These are phyloP conservation scores for Tolypocladium ophioglossoides DNA, from an alignment of 2,329 filamentous ascomycete genomes.

Conservation along the genomic window DNA sequence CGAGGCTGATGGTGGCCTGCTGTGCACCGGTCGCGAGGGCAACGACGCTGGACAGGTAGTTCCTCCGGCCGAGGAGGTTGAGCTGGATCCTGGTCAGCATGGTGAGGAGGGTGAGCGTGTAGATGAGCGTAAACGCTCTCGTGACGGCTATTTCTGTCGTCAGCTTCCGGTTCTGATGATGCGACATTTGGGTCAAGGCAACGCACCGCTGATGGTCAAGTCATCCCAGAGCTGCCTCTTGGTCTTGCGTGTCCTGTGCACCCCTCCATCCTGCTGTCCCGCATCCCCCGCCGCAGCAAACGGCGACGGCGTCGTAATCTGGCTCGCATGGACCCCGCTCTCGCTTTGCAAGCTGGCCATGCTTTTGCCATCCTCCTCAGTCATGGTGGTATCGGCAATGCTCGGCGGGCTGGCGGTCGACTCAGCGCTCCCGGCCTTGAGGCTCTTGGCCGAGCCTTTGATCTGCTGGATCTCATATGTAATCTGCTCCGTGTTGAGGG, in stretches of 20 bases:
- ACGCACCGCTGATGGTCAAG: slow-evolving; percentile 84
- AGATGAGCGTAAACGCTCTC: slow-evolving; percentile 81
- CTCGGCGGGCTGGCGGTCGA: slow-evolving; percentile 43
- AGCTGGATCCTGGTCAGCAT: slow-evolving; percentile 92
- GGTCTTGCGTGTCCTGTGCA: slow-evolving; percentile 52
- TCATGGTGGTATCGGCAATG: slow-evolving; percentile 59
- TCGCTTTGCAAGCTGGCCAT: slow-evolving; percentile 68
- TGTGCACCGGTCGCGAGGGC: slow-evolving; percentile 70
- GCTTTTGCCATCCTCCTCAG: slow-evolving; percentile 76
- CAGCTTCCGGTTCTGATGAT: too few relatives aligned
- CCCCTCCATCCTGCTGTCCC: slow-evolving; percentile 28
- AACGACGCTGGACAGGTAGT: slow-evolving; percentile 92
- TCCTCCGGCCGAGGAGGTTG: slow-evolving; percentile 89
- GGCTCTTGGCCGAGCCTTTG: slow-evolving; percentile 54
- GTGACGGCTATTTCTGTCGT: slow-evolving; percentile 53
- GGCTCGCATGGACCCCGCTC: slow-evolving; percentile 74
- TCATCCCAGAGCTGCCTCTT: slow-evolving; percentile 97
- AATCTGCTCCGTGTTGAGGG: slow-evolving; percentile 84
- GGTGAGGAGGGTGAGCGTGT: slow-evolving; percentile 79
- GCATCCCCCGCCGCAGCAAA: slow-evolving; percentile 28
- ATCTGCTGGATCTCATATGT: slow-evolving; percentile 91
- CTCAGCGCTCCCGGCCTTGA: slow-evolving; percentile 46
- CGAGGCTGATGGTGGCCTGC: slow-evolving; percentile 72
- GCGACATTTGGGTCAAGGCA: neutral
- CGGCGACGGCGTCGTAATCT: slow-evolving; percentile 48